Evolutionary conservation across 2,329 filamentous ascomycete genomes (phyloP).

Genomic region (Allantophomopsis cytisporea): DNA sequence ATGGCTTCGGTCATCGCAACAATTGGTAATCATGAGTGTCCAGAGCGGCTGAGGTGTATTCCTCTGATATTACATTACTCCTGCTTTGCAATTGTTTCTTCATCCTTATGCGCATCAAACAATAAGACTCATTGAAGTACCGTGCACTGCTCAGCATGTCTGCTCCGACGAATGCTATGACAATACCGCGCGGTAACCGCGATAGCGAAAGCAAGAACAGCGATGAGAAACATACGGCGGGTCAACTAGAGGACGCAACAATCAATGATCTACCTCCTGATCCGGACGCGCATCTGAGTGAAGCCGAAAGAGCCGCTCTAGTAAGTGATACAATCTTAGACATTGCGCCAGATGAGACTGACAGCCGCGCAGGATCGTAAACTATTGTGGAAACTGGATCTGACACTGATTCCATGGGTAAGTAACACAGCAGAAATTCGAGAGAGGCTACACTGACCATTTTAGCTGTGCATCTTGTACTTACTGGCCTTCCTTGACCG

Average conservation of each 20-base stretch:
- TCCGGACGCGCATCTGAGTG: constrained; percentile 50
- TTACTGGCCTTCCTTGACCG: constrained; percentile 62
- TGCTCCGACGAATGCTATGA: no score
- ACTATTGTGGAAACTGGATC: constrained; percentile 47
- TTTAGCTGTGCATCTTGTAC: constrained; percentile 56
- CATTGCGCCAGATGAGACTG: not conserved
- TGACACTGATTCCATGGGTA: constrained; percentile 45
- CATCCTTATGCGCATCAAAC: no score
- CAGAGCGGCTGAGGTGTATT: no score
- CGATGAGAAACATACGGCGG: constrained; percentile 4
- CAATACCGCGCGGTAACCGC: no score
- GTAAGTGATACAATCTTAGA: constrained; percentile 28
- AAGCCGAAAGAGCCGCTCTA: constrained; percentile 45
- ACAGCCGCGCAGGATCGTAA: constrained; percentile 36
- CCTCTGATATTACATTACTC: no score
- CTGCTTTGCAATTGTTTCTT: no score
- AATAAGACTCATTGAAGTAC: no score
- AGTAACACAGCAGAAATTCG: constrained; percentile 2
- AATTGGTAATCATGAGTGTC: no score
- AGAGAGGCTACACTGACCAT: constrained; percentile 3
- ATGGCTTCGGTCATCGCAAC: no score
- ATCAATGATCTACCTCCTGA: constrained; percentile 20
- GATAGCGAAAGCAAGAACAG: no score
- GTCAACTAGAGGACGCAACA: not conserved
- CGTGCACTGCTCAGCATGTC: no score